Evolutionary conservation across 139 green algal species (phyloP).

Genomic region (Marvania coccoides): DNA sequence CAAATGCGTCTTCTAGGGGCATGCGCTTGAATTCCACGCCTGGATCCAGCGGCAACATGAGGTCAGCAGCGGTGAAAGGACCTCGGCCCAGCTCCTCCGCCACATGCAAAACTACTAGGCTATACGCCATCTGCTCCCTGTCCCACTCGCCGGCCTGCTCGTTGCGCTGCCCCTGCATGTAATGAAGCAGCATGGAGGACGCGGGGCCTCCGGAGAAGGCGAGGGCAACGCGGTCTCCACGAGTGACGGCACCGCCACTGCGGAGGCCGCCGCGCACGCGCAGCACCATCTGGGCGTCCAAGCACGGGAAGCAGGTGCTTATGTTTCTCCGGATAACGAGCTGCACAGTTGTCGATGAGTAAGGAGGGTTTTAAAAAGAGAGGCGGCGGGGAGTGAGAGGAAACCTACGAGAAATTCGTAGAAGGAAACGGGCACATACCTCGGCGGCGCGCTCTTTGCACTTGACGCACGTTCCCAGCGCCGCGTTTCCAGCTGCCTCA

Average conservation of each 20-base stretch:
- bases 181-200: conserved; percentile 36
- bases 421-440: neutral
- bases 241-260: conserved; percentile 17
- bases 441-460: neutral
- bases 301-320: conserved; percentile 36
- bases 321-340: neutral
- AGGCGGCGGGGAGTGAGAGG: too few relatives aligned
- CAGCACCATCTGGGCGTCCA: conserved; percentile 27
- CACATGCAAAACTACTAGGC: neutral
- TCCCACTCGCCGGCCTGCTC: neutral
- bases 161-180: conserved; percentile 37
- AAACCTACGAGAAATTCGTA: too few relatives aligned
- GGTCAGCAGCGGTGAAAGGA: neutral
- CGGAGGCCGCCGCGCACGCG: conserved; percentile 38
- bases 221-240: conserved; percentile 37
- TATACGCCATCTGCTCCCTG: neutral
- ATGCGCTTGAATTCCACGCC: conserved; percentile 16
- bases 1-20: conserved; percentile 35
- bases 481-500: too few relatives aligned
- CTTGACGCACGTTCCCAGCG: neutral
- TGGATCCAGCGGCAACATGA: neutral
- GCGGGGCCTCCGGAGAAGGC: conserved; percentile 48
- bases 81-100: neutral
- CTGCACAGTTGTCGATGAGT: too few relatives aligned
- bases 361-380: too few relatives aligned